Conservation (phyloP, 2,329 filamentous ascomycete genomes). For the Scedosporium minutisporum region DNA sequence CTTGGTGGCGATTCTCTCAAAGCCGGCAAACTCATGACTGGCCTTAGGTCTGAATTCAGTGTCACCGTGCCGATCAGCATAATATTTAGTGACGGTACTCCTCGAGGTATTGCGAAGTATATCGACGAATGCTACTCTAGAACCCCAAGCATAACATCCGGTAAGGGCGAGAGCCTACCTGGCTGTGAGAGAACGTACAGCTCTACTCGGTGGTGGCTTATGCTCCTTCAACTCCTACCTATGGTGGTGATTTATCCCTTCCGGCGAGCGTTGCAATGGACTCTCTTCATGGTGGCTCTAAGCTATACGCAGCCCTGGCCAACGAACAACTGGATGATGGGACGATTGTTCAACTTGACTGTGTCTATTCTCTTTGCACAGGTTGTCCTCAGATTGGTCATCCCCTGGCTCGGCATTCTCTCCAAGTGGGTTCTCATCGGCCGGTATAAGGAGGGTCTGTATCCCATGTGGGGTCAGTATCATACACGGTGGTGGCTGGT, state of each 20-base stretch:
- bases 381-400: conserved; percentile 25
- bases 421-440: conserved; percentile 48
- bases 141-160: neutral
- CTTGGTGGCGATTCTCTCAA: conserved; percentile 44
- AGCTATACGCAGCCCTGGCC: conserved; percentile 27
- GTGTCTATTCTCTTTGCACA: conserved; percentile 33
- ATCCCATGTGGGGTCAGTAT: conserved; percentile 50
- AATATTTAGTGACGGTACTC: conserved; percentile 39
- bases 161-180: conserved; percentile 14
- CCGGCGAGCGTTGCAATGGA: conserved; percentile 41
- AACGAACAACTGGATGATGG: conserved; percentile 28
- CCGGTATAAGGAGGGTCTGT: conserved; percentile 40
- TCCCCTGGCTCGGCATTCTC: conserved; percentile 36
- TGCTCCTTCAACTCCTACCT: conserved; percentile 41
- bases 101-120: conserved; percentile 26
- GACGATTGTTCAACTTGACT: conserved; percentile 38
- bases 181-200: conserved; percentile 32
- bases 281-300: conserved; percentile 38
- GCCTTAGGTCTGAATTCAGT: conserved; percentile 37
- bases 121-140: conserved; percentile 23
- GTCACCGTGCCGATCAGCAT: conserved; percentile 39
- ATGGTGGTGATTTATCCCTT: conserved; percentile 39
- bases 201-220: conserved; percentile 37
- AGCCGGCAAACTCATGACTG: conserved; percentile 41
- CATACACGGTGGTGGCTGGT: conserved; percentile 51